Percentiles rank a stretch among this genome's conserved stretches.
Evolutionary conservation across 371 early-diverging fungal genomes (phyloP).

Genomic region (Fennellomyces sp.): DNA sequence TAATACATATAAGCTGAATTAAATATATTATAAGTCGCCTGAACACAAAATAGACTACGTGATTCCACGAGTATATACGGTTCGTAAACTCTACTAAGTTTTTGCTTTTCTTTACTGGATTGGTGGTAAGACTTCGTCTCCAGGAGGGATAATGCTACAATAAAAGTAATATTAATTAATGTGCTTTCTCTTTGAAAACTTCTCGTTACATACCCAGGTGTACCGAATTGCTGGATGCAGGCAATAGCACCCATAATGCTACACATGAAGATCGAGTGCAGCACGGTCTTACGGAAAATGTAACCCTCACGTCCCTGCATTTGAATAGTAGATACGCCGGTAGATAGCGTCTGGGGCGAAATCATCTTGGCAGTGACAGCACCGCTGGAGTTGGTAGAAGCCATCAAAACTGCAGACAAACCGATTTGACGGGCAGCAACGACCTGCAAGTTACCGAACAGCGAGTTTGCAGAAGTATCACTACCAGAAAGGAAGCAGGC

Average conservation of each 20-base stretch:
- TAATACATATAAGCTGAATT: no score
- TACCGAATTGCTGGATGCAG: slow-evolving; percentile 49
- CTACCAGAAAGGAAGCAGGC: slow-evolving; percentile 57
- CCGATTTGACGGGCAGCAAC: slow-evolving; percentile 55
- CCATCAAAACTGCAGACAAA: slow-evolving; percentile 48
- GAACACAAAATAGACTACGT: no score
- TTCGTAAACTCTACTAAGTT: no score
- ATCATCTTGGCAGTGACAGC: slow-evolving; percentile 55
- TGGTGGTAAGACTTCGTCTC: no score
- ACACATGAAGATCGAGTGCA: slow-evolving; percentile 46
- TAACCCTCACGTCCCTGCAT: slow-evolving; percentile 47
- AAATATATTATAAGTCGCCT: no score
- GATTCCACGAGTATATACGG: no score
- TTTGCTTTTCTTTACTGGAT: no score
- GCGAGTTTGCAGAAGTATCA: slow-evolving; percentile 46
- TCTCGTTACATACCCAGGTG: slow-evolving; percentile 35
- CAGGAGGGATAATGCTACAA: no score
- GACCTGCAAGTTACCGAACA: slow-evolving; percentile 56
- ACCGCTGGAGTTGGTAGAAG: slow-evolving; percentile 49
- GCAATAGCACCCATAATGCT: slow-evolving; percentile 42
- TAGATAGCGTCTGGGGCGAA: slow-evolving; percentile 52
- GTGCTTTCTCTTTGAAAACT: no score
- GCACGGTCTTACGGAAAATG: slow-evolving; percentile 41
- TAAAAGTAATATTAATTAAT: no score
- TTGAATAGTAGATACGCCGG: slow-evolving; percentile 51